Percentiles rank a stretch among this genome's conserved stretches.
Evolutionary conservation across 1,284 basidiomycete species (phyloP).

Genomic region (Cryptococcus sp.): DNA sequence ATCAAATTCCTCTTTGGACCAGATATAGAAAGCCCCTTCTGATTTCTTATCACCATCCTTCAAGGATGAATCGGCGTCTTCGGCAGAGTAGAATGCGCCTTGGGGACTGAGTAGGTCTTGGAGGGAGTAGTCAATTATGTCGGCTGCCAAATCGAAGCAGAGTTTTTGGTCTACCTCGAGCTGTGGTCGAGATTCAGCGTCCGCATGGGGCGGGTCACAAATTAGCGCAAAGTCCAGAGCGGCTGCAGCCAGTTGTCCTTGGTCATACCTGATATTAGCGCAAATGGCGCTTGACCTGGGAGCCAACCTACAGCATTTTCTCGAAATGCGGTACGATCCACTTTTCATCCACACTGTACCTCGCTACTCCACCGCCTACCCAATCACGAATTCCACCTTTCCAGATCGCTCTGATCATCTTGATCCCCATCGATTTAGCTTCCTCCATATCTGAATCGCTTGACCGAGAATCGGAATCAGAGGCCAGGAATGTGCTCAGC

Average conservation of each 20-base stretch:
- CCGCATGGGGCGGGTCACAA: slow-evolving; percentile 9
- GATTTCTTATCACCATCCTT: slow-evolving; percentile 15
- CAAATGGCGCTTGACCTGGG: neutral
- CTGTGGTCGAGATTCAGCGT: neutral
- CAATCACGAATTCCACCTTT: slow-evolving; percentile 52
- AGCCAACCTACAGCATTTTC: slow-evolving; percentile 49
- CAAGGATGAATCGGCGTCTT: slow-evolving; percentile 51
- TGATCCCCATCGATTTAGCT: slow-evolving; percentile 30
- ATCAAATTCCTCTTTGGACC: slow-evolving; percentile 47
- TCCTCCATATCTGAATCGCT: slow-evolving; percentile 26
- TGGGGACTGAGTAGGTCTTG: slow-evolving; percentile 43
- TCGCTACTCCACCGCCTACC: slow-evolving; percentile 50
- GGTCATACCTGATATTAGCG: slow-evolving; percentile 42
- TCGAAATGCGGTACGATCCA: slow-evolving; percentile 54
- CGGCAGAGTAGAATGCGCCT: slow-evolving; percentile 51
- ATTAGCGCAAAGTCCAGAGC: slow-evolving; percentile 37
- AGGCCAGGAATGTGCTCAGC: slow-evolving; percentile 12
- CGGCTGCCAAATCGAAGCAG: slow-evolving; percentile 33
- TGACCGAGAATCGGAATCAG: slow-evolving; percentile 15
- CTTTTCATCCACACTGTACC: slow-evolving; percentile 51
- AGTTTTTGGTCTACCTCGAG: slow-evolving; percentile 16
- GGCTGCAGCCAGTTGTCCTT: slow-evolving; percentile 46
- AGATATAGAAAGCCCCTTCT: slow-evolving; percentile 53
- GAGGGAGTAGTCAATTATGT: slow-evolving; percentile 47
- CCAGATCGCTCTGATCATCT: slow-evolving; percentile 43